Conservation (phyloP, 805 yeast genomes). For the Starmerella powellii region DNA sequence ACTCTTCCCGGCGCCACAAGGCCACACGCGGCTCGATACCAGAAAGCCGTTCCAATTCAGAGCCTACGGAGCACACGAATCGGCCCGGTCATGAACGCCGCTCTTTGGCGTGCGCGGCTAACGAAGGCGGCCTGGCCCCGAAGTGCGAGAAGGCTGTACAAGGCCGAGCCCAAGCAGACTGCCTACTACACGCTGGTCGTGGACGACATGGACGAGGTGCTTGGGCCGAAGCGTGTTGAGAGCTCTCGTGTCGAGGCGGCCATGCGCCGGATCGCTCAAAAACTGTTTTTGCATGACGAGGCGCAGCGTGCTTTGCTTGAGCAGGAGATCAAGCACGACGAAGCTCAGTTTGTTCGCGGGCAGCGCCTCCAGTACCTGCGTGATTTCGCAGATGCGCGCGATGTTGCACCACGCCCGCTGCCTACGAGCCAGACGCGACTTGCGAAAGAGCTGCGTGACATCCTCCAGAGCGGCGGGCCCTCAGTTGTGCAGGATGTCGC, state of each 20-base stretch:
- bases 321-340: constrained; percentile 15
- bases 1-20: no score
- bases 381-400: constrained; percentile 16
- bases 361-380: not conserved
- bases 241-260: constrained; percentile 26
- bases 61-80: no score
- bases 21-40: no score
- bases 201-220: constrained; percentile 9
- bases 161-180: constrained; percentile 4
- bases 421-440: constrained; percentile 7
- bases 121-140: no score
- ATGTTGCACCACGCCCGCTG: constrained; percentile 11
- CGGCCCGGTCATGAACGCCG: no score
- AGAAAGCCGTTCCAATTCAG: no score
- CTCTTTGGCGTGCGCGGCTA: no score
- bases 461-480: not conserved
- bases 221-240: constrained; percentile 25
- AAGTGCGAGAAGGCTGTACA: not conserved
- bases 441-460: constrained; percentile 1
- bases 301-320: constrained; percentile 24
- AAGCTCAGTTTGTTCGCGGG: not conserved
- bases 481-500: constrained; percentile 17
- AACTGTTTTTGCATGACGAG: constrained; percentile 24
- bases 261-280: constrained; percentile 27
- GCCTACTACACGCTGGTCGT: constrained; percentile 14